phyloP scores from a whole-genome alignment of 2,329 filamentous ascomycete genomes.

The Dothideomycetes sp. region DNA sequence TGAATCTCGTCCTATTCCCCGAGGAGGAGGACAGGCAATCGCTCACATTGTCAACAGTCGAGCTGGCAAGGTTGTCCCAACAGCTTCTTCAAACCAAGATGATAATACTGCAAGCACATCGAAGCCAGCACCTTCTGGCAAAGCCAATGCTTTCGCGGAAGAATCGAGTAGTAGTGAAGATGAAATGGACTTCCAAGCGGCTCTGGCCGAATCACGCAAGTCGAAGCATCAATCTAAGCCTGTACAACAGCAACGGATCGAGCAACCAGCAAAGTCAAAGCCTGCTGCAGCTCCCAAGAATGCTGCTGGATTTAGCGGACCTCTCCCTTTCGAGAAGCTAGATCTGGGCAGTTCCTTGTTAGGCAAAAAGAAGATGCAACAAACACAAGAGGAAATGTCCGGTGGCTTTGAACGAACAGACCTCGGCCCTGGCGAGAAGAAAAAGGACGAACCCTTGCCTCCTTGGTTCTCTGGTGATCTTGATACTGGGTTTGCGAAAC shows the following conservation, averaged over 20 bases:
- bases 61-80: constrained; percentile 50
- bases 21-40: constrained; percentile 48
- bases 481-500: constrained; percentile 48
- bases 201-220: constrained; percentile 59
- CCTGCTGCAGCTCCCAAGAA: constrained; percentile 18
- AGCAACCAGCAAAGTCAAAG: constrained; percentile 11
- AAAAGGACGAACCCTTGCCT: constrained; percentile 53
- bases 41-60: constrained; percentile 67
- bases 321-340: constrained; percentile 77
- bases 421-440: constrained; percentile 28
- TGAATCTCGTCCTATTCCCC: constrained; percentile 36
- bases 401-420: constrained; percentile 57
- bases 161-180: constrained; percentile 59
- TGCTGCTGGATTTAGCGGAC: constrained; percentile 55
- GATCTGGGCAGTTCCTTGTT: constrained; percentile 57
- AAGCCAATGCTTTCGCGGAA: constrained; percentile 20
- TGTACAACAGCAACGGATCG: constrained; percentile 14
- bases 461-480: constrained; percentile 61
- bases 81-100: no score
- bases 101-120: constrained; percentile 6
- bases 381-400: constrained; percentile 44
- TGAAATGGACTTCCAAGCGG: constrained; percentile 64
- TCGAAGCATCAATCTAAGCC: constrained; percentile 26
- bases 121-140: constrained; percentile 3
- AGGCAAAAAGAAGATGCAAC: constrained; percentile 45